A percentile compares a stretch with the other conserved stretches of the same genome.
Evolutionary conservation across 148 eudicot genomes (phyloP).

Genomic region (Vaccinium myrtillus): DNA sequence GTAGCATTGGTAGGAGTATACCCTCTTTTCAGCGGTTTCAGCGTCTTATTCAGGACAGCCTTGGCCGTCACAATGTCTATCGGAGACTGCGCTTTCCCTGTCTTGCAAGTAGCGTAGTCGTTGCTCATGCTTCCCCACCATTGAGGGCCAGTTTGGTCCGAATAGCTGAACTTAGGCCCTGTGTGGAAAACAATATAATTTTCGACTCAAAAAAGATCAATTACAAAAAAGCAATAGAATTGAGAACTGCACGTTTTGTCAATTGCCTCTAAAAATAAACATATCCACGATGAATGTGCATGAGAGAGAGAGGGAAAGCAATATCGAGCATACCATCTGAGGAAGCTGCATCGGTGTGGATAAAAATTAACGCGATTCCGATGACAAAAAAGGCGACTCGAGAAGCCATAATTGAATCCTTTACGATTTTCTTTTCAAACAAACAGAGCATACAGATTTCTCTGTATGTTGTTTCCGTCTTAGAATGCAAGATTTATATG

Average conservation of each 20-base stretch:
- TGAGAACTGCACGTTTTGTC: no score
- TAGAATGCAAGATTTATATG: not conserved
- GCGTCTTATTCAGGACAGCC: slow-evolving; percentile 23
- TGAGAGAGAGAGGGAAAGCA: not conserved
- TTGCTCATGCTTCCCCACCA: slow-evolving; percentile 49
- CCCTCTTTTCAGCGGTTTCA: slow-evolving; percentile 43
- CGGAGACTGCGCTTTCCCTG: slow-evolving; percentile 75
- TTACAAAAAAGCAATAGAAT: no score
- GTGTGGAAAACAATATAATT: not conserved
- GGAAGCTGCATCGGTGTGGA: not conserved
- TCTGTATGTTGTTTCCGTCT: not conserved
- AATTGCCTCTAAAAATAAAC: no score
- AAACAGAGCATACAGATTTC: not conserved
- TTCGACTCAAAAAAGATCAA: not conserved
- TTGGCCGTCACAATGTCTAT: slow-evolving; percentile 45
- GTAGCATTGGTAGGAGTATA: slow-evolving; percentile 47
- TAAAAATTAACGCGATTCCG: not conserved
- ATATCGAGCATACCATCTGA: not conserved
- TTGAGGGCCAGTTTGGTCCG: slow-evolving; percentile 31
- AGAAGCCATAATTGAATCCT: slow-evolving; percentile 10
- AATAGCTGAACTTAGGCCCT: slow-evolving; percentile 16
- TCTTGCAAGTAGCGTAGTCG: slow-evolving; percentile 35
- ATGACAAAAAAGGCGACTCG: slow-evolving; percentile 5
- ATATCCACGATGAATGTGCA: not conserved
- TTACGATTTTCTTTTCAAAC: not conserved